Percentiles rank a stretch among this genome's conserved stretches.
Conservation (phyloP, 257 asterid species). For the Ocimum tenuiflorum region DNA sequence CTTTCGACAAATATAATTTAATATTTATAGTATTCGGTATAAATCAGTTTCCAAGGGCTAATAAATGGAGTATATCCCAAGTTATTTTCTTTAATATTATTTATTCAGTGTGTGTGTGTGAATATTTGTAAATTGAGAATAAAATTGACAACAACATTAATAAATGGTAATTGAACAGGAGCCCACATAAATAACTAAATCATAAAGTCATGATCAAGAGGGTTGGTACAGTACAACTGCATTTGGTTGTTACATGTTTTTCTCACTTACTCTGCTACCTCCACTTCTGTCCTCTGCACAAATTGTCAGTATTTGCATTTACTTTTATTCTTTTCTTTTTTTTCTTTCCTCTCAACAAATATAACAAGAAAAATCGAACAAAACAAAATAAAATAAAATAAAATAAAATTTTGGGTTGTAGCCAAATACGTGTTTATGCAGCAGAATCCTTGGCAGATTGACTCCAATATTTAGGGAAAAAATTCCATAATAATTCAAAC, state of each 20-base stretch:
- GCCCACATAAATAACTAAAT: constrained; percentile 18
- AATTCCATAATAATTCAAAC: too few species aligned
- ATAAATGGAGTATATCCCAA: too few species aligned
- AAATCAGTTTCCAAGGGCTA: too few species aligned
- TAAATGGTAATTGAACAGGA: neutral
- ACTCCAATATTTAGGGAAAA: too few species aligned
- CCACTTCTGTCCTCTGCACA: neutral
- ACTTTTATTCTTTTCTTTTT: neutral
- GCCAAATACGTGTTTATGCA: neutral
- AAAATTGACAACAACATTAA: neutral
- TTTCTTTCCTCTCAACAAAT: neutral
- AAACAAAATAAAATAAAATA: too few species aligned
- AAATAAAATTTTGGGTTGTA: neutral
- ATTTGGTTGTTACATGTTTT: constrained; percentile 10
- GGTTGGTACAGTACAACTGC: constrained; percentile 24
- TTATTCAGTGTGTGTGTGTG: too few species aligned
- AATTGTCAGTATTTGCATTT: neutral
- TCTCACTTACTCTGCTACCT: neutral
- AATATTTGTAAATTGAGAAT: neutral
- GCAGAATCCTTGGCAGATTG: too few species aligned
- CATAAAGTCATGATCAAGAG: constrained; percentile 20
- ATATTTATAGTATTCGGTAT: too few species aligned
- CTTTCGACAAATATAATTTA: too few species aligned
- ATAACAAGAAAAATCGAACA: too few species aligned
- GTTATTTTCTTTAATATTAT: too few species aligned